Percentiles rank a stretch among this genome's conserved stretches.
Evolutionary conservation across 768 basidiomycete genomes (phyloP).

Genomic region (Pleurotus tuber-regium): DNA sequence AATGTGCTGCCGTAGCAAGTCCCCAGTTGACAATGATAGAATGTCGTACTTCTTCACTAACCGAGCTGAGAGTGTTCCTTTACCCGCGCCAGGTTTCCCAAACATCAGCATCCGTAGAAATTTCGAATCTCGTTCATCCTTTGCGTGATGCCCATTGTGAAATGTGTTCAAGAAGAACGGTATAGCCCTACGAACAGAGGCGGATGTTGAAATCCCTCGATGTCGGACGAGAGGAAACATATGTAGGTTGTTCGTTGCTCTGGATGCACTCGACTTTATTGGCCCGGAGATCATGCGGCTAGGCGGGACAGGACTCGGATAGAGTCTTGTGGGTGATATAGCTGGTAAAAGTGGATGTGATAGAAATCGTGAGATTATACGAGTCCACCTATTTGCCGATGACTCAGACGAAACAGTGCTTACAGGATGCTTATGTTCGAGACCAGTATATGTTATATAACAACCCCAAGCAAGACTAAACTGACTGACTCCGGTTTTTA

Average conservation of each 20-base stretch:
- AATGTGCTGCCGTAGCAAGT: slow-evolving; percentile 84
- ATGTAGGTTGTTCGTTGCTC: neutral
- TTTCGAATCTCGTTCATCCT: slow-evolving; percentile 34
- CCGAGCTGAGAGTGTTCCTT: slow-evolving; percentile 78
- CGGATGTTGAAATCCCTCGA: slow-evolving; percentile 28
- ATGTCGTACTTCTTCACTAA: slow-evolving; percentile 83
- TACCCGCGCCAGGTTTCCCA: slow-evolving; percentile 80
- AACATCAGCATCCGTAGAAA: slow-evolving; percentile 70
- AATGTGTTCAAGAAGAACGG: slow-evolving; percentile 48
- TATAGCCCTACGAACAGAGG: slow-evolving; percentile 37
- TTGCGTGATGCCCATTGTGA: slow-evolving; percentile 27
- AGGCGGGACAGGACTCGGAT: too few species aligned
- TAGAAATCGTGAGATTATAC: neutral
- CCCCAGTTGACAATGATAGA: slow-evolving; percentile 76
- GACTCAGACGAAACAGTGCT: too few species aligned
- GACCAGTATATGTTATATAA: too few species aligned
- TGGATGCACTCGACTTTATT: slow-evolving; percentile 2
- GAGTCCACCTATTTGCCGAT: slow-evolving; percentile 6
- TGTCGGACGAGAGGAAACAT: too few species aligned
- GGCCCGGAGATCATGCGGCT: neutral
- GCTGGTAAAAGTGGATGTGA: too few species aligned
- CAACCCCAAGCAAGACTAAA: too few species aligned
- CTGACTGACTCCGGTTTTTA: too few species aligned
- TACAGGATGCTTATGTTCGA: too few species aligned
- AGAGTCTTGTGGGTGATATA: too few species aligned